phyloP scores from a whole-genome alignment of 129 eudicot genomes.

The Logfia minima region DNA sequence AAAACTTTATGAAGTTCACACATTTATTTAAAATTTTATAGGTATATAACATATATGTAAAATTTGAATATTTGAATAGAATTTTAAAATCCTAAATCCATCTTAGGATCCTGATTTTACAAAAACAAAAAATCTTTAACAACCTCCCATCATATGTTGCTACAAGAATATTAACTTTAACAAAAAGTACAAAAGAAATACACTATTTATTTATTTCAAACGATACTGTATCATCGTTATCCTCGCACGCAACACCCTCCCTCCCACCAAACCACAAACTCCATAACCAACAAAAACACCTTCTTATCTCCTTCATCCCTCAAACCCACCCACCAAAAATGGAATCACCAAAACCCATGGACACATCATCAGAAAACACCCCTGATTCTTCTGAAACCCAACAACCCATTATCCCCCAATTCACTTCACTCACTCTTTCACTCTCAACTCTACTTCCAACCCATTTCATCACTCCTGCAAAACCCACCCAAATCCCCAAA shows the following conservation, averaged over 20 bases:
- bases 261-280: constrained; percentile 22
- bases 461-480: constrained; percentile 48
- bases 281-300: constrained; percentile 1
- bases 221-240: constrained; percentile 21
- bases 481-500: constrained; percentile 51
- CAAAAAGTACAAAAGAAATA: too few species aligned
- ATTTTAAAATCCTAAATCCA: too few species aligned
- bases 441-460: constrained; percentile 59
- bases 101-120: too few species aligned
- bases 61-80: too few species aligned
- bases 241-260: background rate
- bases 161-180: too few species aligned
- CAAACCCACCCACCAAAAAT: constrained; percentile 18
- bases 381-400: constrained; percentile 35
- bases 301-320: constrained; percentile 20
- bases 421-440: constrained; percentile 73
- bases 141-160: too few species aligned
- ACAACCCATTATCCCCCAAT: constrained; percentile 26
- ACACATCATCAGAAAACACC: constrained; percentile 27
- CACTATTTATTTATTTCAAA: background rate
- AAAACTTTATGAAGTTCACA: too few species aligned
- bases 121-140: too few species aligned
- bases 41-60: too few species aligned
- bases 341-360: constrained; percentile 39
- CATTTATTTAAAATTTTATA: too few species aligned